Base-by-base conservation (phyloP, 192 early-diverging fungal genomes). In the Coemansia sp. region DNA sequence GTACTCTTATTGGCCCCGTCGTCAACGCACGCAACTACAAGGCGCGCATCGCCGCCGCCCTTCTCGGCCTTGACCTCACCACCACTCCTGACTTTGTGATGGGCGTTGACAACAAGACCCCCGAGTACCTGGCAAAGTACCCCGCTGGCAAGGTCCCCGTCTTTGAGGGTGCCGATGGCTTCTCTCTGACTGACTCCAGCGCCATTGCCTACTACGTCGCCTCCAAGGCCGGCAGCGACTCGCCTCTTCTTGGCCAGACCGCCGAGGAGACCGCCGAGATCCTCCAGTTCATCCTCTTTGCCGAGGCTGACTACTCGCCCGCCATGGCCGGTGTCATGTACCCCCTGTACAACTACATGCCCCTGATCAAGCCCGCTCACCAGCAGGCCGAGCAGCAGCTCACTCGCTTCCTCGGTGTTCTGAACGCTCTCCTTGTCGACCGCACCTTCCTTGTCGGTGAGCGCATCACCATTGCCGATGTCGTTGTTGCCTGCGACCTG, bases 371-470 rank as follows among this genome's bases (percentile, higher is more conserved):
- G 82, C 81, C 83, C 39, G 81, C 74, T 36, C 85, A 87, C 80
- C 87, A 85, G 76, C 83, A 86, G 67, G 86, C 89, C 32, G 87
- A 87, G 64, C 84, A 90, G 75, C 83, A 87, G 49, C 24, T 84
- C 65, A 81, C 83, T 80, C 80, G 83, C 52, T 81, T 86, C 61
- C 75, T 95, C 47, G 71, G 58, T 58, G 85, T 82, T 28, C 82
- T 98, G 36, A 88, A 98, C 86, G 84, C 86, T 46, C 82, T 93
- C 71, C 84, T 98, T 18, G 64, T 89, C 53, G 83, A 82, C 85
- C 85, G 87, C 81, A 98, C 95, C 68, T 98, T 87, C 89, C 83
- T 98, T 63, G 94, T 97, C 59, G 95, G 93, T 62, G 95, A 98
- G 82, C 83, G 82, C 65, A 73, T 98, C 68, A 95, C 95, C 69